These are phyloP conservation scores for Suhomyces maxii DNA, from an alignment of 1,139 yeast genomes.

Conservation along the genomic window DNA sequence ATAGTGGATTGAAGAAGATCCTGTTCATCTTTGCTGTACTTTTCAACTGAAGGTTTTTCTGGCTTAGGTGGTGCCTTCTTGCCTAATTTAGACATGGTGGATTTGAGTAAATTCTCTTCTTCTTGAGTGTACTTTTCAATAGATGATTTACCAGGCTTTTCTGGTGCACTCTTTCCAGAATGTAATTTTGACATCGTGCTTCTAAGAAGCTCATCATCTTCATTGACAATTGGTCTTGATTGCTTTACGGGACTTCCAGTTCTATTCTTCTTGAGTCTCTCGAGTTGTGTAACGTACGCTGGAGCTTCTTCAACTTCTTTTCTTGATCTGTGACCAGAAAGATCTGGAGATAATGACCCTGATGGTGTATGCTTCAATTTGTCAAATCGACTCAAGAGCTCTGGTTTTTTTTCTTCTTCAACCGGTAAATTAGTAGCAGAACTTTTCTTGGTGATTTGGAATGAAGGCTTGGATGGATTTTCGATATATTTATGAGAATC, in stretches of 20 bases:
- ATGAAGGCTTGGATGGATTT: slow-evolving; percentile 14
- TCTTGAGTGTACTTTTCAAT: slow-evolving; percentile 12
- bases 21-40: slow-evolving; percentile 14
- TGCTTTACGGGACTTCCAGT: slow-evolving; percentile 11
- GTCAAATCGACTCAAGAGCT: slow-evolving; percentile 12
- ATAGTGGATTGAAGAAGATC: slow-evolving; percentile 16
- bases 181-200: slow-evolving; percentile 15
- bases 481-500: slow-evolving; percentile 17
- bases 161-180: slow-evolving; percentile 12
- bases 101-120: slow-evolving; percentile 16
- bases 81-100: slow-evolving; percentile 15
- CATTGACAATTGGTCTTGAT: slow-evolving; percentile 3
- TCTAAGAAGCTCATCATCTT: slow-evolving; percentile 15
- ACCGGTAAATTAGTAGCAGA: slow-evolving; percentile 5
- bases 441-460: slow-evolving; percentile 14
- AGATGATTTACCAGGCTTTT: slow-evolving; percentile 20
- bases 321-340: slow-evolving; percentile 2
- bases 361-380: slow-evolving; percentile 7
- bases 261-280: slow-evolving; percentile 11
- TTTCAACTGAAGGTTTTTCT: slow-evolving; percentile 16
- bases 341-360: neutral
- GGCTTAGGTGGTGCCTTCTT: slow-evolving; percentile 19
- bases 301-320: slow-evolving; percentile 4
- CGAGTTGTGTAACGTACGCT: slow-evolving; percentile 13
- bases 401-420: slow-evolving; percentile 13